Conservation (phyloP, 2,329 filamentous ascomycete genomes). For the Trichoderma cornu-damae region DNA sequence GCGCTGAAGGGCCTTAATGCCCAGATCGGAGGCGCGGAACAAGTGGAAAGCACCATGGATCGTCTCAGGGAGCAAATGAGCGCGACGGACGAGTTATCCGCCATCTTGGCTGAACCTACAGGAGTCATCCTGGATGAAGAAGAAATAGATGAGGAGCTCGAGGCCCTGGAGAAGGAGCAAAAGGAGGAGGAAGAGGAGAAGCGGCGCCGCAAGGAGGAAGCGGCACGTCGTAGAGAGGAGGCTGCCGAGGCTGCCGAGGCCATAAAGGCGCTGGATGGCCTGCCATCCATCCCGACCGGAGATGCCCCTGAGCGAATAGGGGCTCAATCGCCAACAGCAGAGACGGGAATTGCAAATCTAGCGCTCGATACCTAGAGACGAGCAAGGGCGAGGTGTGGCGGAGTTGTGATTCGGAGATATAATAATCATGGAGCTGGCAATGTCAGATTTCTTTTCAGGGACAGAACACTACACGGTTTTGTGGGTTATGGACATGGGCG, state of each 20-base stretch:
- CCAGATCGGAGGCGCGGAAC: conserved; percentile 69
- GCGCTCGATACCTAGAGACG: conserved; percentile 22
- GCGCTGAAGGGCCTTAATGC: conserved; percentile 70
- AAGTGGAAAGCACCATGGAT: conserved; percentile 71
- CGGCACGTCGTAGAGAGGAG: conserved; percentile 28
- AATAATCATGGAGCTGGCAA: neutral
- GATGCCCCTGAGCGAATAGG: neutral
- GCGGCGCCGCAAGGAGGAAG: conserved; percentile 35
- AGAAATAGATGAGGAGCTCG: conserved; percentile 84
- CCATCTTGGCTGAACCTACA: conserved; percentile 63
- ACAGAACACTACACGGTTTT: neutral
- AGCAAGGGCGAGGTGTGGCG: neutral
- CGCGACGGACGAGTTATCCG: conserved; percentile 75
- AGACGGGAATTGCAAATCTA: conserved; percentile 36
- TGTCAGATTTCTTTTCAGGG: neutral
- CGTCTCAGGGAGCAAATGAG: conserved; percentile 73
- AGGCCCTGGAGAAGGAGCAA: conserved; percentile 62
- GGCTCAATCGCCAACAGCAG: conserved; percentile 32
- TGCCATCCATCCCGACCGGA: conserved; percentile 38
- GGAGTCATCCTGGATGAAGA: conserved; percentile 61
- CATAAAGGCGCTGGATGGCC: conserved; percentile 49
- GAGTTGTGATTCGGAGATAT: neutral
- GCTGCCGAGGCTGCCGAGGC: conserved; percentile 38
- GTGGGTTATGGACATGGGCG: neutral
- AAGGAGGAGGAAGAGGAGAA: conserved; percentile 48